Conservation (phyloP, 352 stramenopile genomes). For the Phytophthora rubi region DNA sequence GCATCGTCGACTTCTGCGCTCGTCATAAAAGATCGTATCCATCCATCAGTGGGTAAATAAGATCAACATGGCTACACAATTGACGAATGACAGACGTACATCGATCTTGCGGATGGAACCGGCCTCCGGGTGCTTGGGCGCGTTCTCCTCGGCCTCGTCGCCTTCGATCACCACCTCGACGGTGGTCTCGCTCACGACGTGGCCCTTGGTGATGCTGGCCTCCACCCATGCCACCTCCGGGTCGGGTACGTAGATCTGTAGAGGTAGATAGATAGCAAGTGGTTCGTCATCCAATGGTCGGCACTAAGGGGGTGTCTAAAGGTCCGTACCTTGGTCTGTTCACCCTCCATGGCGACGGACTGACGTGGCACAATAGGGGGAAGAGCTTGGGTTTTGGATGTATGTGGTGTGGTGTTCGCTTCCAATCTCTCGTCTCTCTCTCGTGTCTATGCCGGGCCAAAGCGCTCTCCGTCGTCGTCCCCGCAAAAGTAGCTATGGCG, state of each 20-base stretch:
- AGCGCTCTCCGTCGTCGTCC: slow-evolving; percentile 26
- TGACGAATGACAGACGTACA: slow-evolving; percentile 26
- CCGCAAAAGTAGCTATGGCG: slow-evolving; percentile 51
- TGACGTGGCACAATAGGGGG: slow-evolving; percentile 5
- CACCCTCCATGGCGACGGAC: slow-evolving; percentile 41
- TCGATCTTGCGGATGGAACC: slow-evolving; percentile 59
- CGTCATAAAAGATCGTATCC: slow-evolving; percentile 15
- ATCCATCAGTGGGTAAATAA: not conserved
- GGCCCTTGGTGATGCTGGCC: slow-evolving; percentile 82
- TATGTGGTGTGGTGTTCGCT: not conserved
- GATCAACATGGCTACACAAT: slow-evolving; percentile 7
- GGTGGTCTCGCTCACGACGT: slow-evolving; percentile 80
- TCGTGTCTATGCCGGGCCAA: slow-evolving; percentile 11
- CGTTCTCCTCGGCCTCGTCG: slow-evolving; percentile 73
- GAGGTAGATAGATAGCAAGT: not conserved
- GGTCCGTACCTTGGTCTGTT: slow-evolving; percentile 51
- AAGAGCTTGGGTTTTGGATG: not conserved
- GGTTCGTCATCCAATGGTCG: not conserved
- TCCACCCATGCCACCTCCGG: slow-evolving; percentile 82
- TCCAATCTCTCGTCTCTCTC: not conserved
- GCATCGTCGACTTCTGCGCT: slow-evolving; percentile 73
- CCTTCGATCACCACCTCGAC: slow-evolving; percentile 80
- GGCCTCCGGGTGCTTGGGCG: slow-evolving; percentile 63
- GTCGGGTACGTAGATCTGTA: slow-evolving; percentile 85
- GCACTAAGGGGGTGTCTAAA: not conserved